These are phyloP conservation scores for Daldinia sp. DNA, from an alignment of 2,329 filamentous ascomycete genomes.

Conservation along the genomic window DNA sequence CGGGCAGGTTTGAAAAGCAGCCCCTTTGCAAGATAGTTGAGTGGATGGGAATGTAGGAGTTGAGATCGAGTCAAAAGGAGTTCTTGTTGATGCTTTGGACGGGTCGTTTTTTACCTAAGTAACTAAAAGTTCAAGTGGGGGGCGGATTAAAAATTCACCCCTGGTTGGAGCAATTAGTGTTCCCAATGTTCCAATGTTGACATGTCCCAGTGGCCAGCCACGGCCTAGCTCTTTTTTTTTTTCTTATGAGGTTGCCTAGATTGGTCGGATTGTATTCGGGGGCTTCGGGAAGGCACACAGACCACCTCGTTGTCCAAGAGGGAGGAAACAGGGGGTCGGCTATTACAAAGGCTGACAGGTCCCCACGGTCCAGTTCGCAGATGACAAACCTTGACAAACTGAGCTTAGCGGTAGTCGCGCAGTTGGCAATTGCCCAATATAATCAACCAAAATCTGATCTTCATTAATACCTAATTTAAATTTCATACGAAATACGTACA, in stretches of 20 bases:
- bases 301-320: slow-evolving; percentile 35
- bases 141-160: slow-evolving; percentile 47
- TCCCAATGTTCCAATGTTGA: slow-evolving; percentile 27
- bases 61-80: slow-evolving; percentile 43
- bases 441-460: slow-evolving; percentile 22
- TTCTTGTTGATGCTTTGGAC: slow-evolving; percentile 47
- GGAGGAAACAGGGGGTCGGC: slow-evolving; percentile 23
- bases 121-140: slow-evolving; percentile 40
- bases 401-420: slow-evolving; percentile 19
- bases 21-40: slow-evolving; percentile 28
- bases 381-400: slow-evolving; percentile 15
- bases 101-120: slow-evolving; percentile 41
- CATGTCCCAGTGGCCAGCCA: slow-evolving; percentile 22
- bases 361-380: not conserved
- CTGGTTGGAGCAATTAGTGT: slow-evolving; percentile 29
- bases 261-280: slow-evolving; percentile 37
- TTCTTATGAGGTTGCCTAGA: slow-evolving; percentile 37
- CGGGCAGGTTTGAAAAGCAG: slow-evolving; percentile 37
- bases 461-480: slow-evolving; percentile 28
- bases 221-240: slow-evolving; percentile 5
- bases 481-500: not conserved
- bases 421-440: slow-evolving; percentile 34
- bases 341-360: slow-evolving; percentile 4
- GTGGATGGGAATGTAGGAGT: slow-evolving; percentile 41
- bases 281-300: slow-evolving; percentile 33